These are phyloP conservation scores for Hemileccinum rubropunctum DNA, from an alignment of 768 basidiomycete genomes.

Conservation along the genomic window DNA sequence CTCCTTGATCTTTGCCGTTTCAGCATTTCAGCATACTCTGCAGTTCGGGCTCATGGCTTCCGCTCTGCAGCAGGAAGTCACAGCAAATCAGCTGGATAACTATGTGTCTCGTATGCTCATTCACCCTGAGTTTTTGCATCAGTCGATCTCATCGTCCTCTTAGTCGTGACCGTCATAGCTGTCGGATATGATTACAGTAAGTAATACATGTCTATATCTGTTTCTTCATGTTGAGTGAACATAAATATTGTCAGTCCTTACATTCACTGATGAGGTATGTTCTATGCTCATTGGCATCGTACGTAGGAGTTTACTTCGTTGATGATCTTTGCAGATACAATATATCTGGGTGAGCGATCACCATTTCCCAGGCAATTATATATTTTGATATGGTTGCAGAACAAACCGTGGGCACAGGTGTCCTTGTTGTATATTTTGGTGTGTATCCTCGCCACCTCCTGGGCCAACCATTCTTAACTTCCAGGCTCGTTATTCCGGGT, in stretches of 20 bases:
- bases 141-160: too few relatives aligned
- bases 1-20: too few relatives aligned
- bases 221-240: too few relatives aligned
- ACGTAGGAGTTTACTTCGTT: neutral
- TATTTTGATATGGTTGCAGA: neutral
- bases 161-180: neutral
- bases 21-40: too few relatives aligned
- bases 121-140: too few relatives aligned
- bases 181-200: neutral
- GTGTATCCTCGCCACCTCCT: too few relatives aligned
- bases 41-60: too few relatives aligned
- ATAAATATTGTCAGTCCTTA: neutral
- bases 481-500: neutral
- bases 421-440: neutral
- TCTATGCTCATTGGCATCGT: neutral
- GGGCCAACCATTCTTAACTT: neutral
- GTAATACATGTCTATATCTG: neutral
- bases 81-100: neutral
- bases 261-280: neutral
- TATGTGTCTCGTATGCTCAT: too few relatives aligned
- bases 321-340: neutral
- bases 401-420: neutral
- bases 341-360: neutral
- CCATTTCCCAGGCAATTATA: too few relatives aligned
- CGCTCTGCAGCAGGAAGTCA: too few relatives aligned